Base-by-base conservation (phyloP, 208 protist species). In the Acanthamoeba sp. region DNA sequence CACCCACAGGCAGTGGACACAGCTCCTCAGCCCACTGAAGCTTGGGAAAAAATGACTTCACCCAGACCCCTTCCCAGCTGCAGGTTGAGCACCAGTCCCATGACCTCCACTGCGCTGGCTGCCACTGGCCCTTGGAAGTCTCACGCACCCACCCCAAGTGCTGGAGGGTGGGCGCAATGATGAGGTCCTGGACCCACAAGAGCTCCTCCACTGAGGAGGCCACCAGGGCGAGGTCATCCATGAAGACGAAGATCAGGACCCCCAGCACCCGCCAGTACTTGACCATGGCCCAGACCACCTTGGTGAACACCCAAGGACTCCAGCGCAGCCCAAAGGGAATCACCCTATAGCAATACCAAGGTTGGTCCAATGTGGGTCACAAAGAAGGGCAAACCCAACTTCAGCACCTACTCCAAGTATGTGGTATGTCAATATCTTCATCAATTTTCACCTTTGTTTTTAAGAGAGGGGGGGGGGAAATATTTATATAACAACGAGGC, bases 51-150 rank as follows among this genome's bases (percentile, higher is more conserved):
- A 22, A 80, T 27, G n/a, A n/a, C 9, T 3, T n/a, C n/a, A n/a
- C n/a, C n/a, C n/a, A n/a, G n/a, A n/a, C n/a, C n/a, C n/a, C n/a
- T 1, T 4, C 71, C 71, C 36, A 50, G 36, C 2, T n/a, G 71
- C 32, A 80, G 36, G 71, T 80, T 24, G 36, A 80, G 38, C 1
- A n/a, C n/a, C n/a, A 80, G 71, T 16, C 62, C 62, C 62, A 69
- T 69, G 27, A 85, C 76, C 45, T 85, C 36, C 34, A 85, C 76
- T 85, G 76, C 2, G 76, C 50, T 6, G 76, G 76, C 76, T 85
- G 36, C 76, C 76, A 85, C 42, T 55, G 38, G 76, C 76, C 76
- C 45, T 85, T 85, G 22, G 76, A 34, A 0, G 34, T n/a, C 45
- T 85, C 76, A 0, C 36, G 38, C 16, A 85, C 36, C 76, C 76